Conservation (phyloP, 305 asterid species). For the Lippia alba region DNA sequence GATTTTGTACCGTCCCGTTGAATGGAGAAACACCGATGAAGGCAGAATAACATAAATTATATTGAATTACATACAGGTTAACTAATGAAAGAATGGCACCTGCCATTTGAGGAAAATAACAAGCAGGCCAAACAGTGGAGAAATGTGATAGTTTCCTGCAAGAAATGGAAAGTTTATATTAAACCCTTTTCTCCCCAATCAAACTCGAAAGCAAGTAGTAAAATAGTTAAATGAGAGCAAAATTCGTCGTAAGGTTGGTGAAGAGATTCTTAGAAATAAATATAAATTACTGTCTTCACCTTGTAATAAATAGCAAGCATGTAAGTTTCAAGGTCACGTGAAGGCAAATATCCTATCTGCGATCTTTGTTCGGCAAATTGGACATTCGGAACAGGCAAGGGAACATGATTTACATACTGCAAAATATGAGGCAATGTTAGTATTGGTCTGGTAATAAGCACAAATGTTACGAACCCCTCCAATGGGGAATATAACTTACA, state of each 20-base stretch:
- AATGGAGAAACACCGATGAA: constrained; percentile 34
- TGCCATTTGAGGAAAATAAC: constrained; percentile 38
- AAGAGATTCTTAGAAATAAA: neutral
- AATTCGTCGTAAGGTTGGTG: neutral
- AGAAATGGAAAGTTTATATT: constrained; percentile 11
- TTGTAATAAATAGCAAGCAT: constrained; percentile 26
- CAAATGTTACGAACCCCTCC: neutral
- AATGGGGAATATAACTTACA: constrained; percentile 53
- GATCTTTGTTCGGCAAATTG: constrained; percentile 85
- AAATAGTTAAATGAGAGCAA: constrained; percentile 17
- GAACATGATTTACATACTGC: constrained; percentile 98
- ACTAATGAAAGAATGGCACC: constrained; percentile 63
- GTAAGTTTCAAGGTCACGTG: constrained; percentile 49
- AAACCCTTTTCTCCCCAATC: neutral
- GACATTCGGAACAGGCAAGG: constrained; percentile 94
- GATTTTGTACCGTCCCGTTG: constrained; percentile 38
- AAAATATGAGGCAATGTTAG: constrained; percentile 34
- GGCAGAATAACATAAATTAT: constrained; percentile 33
- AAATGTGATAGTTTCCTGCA: constrained; percentile 37
- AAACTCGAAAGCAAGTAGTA: constrained; percentile 19
- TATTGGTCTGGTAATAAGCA: constrained; percentile 8
- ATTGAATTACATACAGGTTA: constrained; percentile 56
- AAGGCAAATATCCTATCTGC: constrained; percentile 93
- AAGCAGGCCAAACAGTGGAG: constrained; percentile 40
- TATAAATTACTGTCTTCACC: constrained; percentile 32